Evolutionary conservation across 2,329 filamentous ascomycete genomes (phyloP).

Genomic region (Penicillium sp.): DNA sequence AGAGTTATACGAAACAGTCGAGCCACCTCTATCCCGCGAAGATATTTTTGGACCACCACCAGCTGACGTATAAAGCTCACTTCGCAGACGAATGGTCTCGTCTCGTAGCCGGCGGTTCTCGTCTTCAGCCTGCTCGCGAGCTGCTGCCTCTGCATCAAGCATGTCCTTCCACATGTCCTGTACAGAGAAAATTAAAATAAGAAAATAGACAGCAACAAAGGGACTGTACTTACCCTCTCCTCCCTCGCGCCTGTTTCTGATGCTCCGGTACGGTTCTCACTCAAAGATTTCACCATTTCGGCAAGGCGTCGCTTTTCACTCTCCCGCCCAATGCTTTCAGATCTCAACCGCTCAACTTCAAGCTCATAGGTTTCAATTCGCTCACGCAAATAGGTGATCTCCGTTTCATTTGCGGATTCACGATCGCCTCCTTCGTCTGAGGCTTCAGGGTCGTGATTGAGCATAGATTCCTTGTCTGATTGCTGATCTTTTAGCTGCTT

Average conservation of each 20-base stretch:
- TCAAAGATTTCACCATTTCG: constrained; percentile 70
- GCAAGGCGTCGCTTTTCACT: constrained; percentile 83
- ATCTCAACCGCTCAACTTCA: constrained; percentile 77
- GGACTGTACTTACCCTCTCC: constrained; percentile 43
- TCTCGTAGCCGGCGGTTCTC: constrained; percentile 82
- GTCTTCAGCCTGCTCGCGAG: constrained; percentile 85
- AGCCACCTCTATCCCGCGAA: constrained; percentile 36
- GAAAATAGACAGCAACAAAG: background rate
- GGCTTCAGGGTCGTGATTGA: constrained; percentile 42
- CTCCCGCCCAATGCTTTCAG: constrained; percentile 75
- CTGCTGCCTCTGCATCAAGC: constrained; percentile 84
- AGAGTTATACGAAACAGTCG: constrained; percentile 40
- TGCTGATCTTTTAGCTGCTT: constrained; percentile 65
- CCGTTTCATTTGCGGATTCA: constrained; percentile 67
- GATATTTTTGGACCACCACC: constrained; percentile 31
- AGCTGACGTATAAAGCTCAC: constrained; percentile 35
- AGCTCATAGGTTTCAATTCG: constrained; percentile 79
- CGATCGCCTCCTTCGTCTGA: constrained; percentile 49
- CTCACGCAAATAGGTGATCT: constrained; percentile 80
- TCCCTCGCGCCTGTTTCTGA: constrained; percentile 51
- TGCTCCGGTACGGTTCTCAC: constrained; percentile 51
- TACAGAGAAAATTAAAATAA: constrained; percentile 6
- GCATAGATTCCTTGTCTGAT: constrained; percentile 46
- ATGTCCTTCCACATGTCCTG: constrained; percentile 93
- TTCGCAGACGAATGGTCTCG: constrained; percentile 70